Percentiles rank a stretch among this genome's conserved stretches.
These are phyloP conservation scores for Lichtheimia hyalospora DNA, from an alignment of 371 early-diverging fungal genomes.

Conservation along the genomic window DNA sequence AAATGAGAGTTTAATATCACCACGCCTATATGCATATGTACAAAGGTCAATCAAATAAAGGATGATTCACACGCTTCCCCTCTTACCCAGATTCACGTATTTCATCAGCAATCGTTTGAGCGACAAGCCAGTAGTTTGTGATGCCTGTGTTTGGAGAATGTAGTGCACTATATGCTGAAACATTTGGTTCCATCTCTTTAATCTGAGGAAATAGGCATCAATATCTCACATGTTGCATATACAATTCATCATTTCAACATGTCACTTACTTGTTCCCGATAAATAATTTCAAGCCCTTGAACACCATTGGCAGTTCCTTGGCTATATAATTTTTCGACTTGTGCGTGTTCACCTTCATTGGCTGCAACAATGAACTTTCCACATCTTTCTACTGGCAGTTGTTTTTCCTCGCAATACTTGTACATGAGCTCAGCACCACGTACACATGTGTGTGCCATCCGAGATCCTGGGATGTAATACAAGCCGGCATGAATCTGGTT, in stretches of 20 bases:
- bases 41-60: neutral
- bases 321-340: conserved; percentile 41
- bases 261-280: conserved; percentile 30
- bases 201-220: conserved; percentile 21
- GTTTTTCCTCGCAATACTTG: conserved; percentile 45
- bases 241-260: neutral
- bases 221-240: neutral
- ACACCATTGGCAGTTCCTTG: conserved; percentile 46
- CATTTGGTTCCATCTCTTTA: conserved; percentile 42
- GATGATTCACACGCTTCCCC: neutral
- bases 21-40: conserved; percentile 25
- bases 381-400: conserved; percentile 44
- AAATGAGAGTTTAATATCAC: conserved; percentile 45
- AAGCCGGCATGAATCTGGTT: conserved; percentile 46
- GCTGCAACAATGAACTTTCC: conserved; percentile 50
- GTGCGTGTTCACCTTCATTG: conserved; percentile 35
- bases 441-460: conserved; percentile 49
- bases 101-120: conserved; percentile 38
- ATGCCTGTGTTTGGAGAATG: conserved; percentile 52
- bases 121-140: conserved; percentile 39
- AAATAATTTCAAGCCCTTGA: conserved; percentile 40
- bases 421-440: conserved; percentile 51
- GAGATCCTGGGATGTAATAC: conserved; percentile 46
- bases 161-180: conserved; percentile 43
- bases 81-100: conserved; percentile 41